Evolutionary conservation across 331 rosid species (phyloP).

Genomic region (Quercus phellos): DNA sequence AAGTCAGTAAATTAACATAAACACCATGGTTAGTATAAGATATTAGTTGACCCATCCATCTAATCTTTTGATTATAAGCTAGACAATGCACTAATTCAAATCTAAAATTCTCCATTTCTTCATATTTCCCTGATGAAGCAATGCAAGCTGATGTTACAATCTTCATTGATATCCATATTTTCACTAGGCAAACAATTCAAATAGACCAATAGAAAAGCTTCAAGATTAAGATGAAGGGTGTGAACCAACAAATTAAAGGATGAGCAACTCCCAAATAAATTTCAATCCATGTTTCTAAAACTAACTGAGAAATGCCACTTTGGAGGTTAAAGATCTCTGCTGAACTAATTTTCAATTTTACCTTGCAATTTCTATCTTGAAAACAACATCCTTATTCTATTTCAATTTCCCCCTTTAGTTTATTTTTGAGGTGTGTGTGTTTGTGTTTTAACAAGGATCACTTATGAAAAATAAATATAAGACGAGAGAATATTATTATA

Average conservation of each 20-base stretch:
- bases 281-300: background rate
- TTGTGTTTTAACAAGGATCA: background rate
- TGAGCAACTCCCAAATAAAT: background rate
- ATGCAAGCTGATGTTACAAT: background rate
- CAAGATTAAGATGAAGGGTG: background rate
- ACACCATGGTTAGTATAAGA: background rate
- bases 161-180: background rate
- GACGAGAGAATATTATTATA: background rate
- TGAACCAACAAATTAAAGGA: background rate
- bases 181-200: background rate
- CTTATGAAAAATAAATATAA: background rate
- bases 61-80: background rate
- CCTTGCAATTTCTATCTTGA: background rate
- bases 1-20: background rate
- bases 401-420: background rate
- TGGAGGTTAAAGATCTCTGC: background rate
- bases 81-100: background rate
- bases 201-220: background rate
- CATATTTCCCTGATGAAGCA: background rate
- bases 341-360: background rate
- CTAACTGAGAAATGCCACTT: background rate
- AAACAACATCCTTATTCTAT: background rate
- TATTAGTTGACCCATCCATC: background rate
- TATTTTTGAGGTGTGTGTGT: background rate
- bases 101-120: background rate